phyloP scores from a whole-genome alignment of 2,329 filamentous ascomycete genomes.

The Fusarium sp. region DNA sequence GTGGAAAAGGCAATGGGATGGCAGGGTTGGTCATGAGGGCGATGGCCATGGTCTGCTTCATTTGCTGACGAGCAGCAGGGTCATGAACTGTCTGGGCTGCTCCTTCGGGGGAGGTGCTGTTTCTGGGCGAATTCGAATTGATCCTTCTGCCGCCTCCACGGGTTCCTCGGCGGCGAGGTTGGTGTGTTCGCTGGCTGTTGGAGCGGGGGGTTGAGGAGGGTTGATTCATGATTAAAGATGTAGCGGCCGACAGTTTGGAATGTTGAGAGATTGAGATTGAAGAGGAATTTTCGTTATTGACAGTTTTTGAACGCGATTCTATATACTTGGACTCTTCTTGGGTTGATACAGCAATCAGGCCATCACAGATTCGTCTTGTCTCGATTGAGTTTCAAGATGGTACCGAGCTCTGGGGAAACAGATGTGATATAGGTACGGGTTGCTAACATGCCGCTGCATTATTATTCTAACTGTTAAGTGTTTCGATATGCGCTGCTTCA shows the following conservation, averaged over 20 bases:
- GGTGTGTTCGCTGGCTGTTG: not conserved
- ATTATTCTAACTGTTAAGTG: not conserved
- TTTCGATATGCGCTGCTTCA: not conserved
- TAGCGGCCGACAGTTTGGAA: not conserved
- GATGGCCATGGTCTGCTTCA: constrained; percentile 33
- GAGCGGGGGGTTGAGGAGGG: not conserved
- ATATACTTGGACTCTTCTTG: not conserved
- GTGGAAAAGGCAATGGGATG: constrained; percentile 27
- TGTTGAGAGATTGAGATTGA: not conserved
- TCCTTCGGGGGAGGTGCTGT: not conserved
- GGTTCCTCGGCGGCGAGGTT: constrained; percentile 9
- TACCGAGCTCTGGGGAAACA: not conserved
- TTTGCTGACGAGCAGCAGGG: constrained; percentile 30
- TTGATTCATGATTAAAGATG: not conserved
- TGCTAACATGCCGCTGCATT: not conserved
- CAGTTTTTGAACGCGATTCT: not conserved
- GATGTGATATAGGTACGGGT: not conserved
- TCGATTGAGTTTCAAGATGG: not conserved
- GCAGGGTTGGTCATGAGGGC: constrained; percentile 30
- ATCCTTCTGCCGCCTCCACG: constrained; percentile 9
- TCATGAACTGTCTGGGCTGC: constrained; percentile 17
- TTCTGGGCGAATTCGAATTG: not conserved
- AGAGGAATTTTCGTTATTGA: not conserved
- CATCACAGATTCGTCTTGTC: not conserved
- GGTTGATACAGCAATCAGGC: not conserved